Base-by-base conservation (phyloP, 257 asterid genomes). In the Solanum etuberosum region DNA sequence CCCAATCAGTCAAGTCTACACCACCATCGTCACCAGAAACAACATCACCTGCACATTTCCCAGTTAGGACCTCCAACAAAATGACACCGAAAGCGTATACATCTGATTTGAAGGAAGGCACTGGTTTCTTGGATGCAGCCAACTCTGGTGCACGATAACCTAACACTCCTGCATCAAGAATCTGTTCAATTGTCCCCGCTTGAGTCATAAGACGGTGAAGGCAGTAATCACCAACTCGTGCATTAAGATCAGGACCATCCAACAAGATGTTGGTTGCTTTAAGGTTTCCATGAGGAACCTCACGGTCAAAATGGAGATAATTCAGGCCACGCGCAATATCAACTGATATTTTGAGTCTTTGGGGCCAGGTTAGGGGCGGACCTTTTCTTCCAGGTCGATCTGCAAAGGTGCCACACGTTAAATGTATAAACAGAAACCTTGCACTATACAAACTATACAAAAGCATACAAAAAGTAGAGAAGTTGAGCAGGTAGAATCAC, bases 291-390 rank as follows among this genome's bases (percentile, higher is more conserved):
- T 95, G 99, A 11, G 99, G 99, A 23, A 97, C 91, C 10, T 95
- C 99, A 1, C 98, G 96, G 91, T 97, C 99, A 65, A 97, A 95
- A 94, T 97, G 99, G 95, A 97, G 99, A 92, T 97, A 97, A 89
- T 97, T 97, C 88, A 97, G 95, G 94, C 99, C 99, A 87, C 99
- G 98, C 87, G 98, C 99, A 84, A 95, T 85, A 61, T 97, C 99
- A n/a, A 97, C 99, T 54, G 98, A 96, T 86, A 97, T 94, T 84
- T 97, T 97, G 85, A 97, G 97, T 90, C 99, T 90, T 81, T 93
- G 99, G 5, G 97, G 90, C 99, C 99, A 97, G 23, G 95, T 90
- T 42, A 97, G 85, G 16, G 98, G 94, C 5, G 94, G 96, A 21
- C 96, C 98, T 83, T 92, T 97, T 90, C 99, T 91, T 89, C 98